Conservation (phyloP, 164 flowering plant species). For the Berberis thunbergii region DNA sequence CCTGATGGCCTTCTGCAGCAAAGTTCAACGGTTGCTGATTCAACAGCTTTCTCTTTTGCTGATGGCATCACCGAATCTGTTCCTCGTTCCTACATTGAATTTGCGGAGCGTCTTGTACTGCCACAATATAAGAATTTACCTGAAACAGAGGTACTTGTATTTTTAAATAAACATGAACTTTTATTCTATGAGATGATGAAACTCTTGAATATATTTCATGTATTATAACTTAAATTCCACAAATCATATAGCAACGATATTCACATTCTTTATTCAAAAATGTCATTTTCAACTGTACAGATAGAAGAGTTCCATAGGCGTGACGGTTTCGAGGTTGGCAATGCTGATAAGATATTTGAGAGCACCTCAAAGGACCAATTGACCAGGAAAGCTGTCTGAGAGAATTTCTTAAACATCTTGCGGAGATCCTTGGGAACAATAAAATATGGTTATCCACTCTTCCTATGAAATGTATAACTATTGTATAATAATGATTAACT, state of each 20-base stretch:
- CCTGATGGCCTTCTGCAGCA: conserved; percentile 90
- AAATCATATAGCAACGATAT: background rate
- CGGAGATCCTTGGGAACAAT: too few species aligned
- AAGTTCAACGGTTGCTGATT: conserved; percentile 95
- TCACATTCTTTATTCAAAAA: background rate
- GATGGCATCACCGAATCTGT: conserved; percentile 69
- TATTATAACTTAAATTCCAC: background rate
- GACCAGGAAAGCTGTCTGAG: conserved; percentile 40
- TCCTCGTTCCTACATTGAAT: conserved; percentile 94
- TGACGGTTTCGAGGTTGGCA: conserved; percentile 95
- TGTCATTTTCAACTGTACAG: conserved; percentile 24
- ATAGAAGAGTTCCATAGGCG: conserved; percentile 77
- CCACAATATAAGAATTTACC: conserved; percentile 59
- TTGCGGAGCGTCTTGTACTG: conserved; percentile 87
- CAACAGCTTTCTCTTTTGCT: conserved; percentile 50
- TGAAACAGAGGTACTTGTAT: conserved; percentile 42
- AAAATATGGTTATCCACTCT: too few species aligned
- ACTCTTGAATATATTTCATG: background rate
- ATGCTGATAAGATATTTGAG: conserved; percentile 97
- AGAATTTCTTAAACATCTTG: background rate
- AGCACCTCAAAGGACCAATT: conserved; percentile 89
- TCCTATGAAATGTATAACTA: too few species aligned
- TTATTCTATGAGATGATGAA: conserved; percentile 1
- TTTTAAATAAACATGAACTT: background rate
- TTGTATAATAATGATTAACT: too few species aligned